Base-by-base conservation (phyloP, 208 protist genomes). In the Wallacemonas rigidus region DNA sequence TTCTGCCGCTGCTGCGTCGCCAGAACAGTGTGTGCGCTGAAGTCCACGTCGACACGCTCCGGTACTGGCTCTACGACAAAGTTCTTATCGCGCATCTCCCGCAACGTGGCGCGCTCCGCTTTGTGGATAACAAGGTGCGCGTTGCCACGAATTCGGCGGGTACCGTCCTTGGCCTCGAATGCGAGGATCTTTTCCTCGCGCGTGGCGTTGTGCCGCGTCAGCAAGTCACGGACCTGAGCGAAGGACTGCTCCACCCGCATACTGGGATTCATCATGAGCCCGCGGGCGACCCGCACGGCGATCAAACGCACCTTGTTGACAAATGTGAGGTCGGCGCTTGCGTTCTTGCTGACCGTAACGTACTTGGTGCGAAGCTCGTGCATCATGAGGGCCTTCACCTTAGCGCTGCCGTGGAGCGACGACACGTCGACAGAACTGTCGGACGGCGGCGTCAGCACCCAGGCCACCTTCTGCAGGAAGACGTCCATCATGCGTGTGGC, bases 1-100 rank as follows among this genome's bases (percentile, higher is more conserved):
- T 97, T 95, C 72, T 95, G 90, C 80, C 94, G 94, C 77, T 97
- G 92, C 80, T 94, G 88, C 39, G 90, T 95, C 11, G 88, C 89
- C 11, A 97, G 73, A 1, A 97, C 86, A 9, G 92, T 95, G 69
- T 93, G 88, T 9, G 86, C 80, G 72, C 83, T 94, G 74, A 95
- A 94, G 70, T 97, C 90, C 17, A 91, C 82, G 61, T 97, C 92
- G 50, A 94, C 86, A 11, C 92, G 84, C 77, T 95, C 92, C 55
- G 92, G 92, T 50, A 79, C 78, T 51, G 81, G 72, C 2, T 75
- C 85, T 17, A 97, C 81, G 67, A 93, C 76, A 72, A 87, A 95
- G 73, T 90, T 95, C 39, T 76, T 57, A 50, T 95, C 89, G 15
- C 88, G 76, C 62, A 87, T 79, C 64, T 90, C 83, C 69, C 90